Base-by-base conservation (phyloP, 2,329 filamentous ascomycete species). In the Cladosporium cucumerinum region DNA sequence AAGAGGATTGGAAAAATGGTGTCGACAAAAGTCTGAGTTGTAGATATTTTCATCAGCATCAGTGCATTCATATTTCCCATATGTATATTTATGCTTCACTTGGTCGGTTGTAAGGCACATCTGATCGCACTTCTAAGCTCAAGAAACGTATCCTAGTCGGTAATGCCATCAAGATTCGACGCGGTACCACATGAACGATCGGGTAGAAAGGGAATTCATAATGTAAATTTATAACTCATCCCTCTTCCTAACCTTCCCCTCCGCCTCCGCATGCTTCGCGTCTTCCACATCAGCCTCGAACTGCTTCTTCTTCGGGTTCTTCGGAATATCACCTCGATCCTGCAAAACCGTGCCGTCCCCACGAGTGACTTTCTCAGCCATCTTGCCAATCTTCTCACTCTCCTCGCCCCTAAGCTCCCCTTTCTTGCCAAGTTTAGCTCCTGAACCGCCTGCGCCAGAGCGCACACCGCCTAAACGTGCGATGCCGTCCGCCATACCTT, bases 281-380 rank as follows among this genome's bases (percentile, higher is more conserved):
- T 62, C 49, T 12, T 55, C 60, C 49, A 54, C 74, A 32, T 79
- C 76, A 65, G 85, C 85, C 68, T 87, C 85, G 80, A 85, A 86
- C 77, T 84, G 83, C 77, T 85, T 83, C 78, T 88, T 88, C 79
- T 84, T 87, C 7, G 85, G 84, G 73, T 88, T 88, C 30, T 74
- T 71, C 28, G 75, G 78, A 68, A 71, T 75, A 68, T 74, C 75
- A 6, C 69, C 70, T 57, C 75, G 65, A 46, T 72, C 74, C 67
- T 81, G 72, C 65, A 79, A 67, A 59, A 82, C 74, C 3, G 80
- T 80, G 32, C 84, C 81, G 67, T 82, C 82, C 1, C 80, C 81
- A 66, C 71, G 71, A 64, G 66, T 70, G 18, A 1, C n/a, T 3
- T 46, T 46, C 66, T 81, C 79, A 18, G 78, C 79, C 80, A 82